Percentiles rank a stretch among this genome's conserved stretches.
Conservation (phyloP, 1,284 basidiomycete genomes). For the Tylopilus sp. region DNA sequence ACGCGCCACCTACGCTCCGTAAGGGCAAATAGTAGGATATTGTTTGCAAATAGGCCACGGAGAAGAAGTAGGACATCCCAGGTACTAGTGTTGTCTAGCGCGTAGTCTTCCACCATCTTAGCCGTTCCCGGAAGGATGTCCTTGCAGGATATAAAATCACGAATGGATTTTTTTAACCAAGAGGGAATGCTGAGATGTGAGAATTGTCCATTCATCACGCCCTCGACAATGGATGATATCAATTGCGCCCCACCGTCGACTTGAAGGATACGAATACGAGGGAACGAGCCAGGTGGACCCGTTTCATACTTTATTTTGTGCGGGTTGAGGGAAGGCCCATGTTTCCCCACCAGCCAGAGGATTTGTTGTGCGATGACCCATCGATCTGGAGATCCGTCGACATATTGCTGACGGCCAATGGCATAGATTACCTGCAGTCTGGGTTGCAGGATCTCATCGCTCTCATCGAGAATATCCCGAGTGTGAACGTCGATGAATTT, state of each 20-base stretch:
- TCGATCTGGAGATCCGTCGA: slow-evolving; percentile 59
- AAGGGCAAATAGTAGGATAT: slow-evolving; percentile 38
- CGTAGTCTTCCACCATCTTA: slow-evolving; percentile 24
- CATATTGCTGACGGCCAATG: slow-evolving; percentile 48
- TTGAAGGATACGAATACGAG: slow-evolving; percentile 46
- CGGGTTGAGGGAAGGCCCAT: slow-evolving; percentile 24
- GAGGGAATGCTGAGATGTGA: slow-evolving; percentile 25
- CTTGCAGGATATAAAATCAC: slow-evolving; percentile 30
- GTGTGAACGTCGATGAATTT: neutral
- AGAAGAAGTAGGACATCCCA: slow-evolving; percentile 49
- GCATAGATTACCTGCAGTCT: slow-evolving; percentile 57
- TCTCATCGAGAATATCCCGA: slow-evolving; percentile 56
- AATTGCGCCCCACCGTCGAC: slow-evolving; percentile 32
- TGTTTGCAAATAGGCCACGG: slow-evolving; percentile 51
- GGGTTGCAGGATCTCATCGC: slow-evolving; percentile 58
- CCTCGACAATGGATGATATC: slow-evolving; percentile 28
- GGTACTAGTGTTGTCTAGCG: slow-evolving; percentile 1
- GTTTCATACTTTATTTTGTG: slow-evolving; percentile 23
- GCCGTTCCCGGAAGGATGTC: slow-evolving; percentile 31
- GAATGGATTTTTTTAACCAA: slow-evolving; percentile 23
- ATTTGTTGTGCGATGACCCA: slow-evolving; percentile 57
- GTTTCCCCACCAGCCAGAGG: slow-evolving; percentile 36
- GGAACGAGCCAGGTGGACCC: slow-evolving; percentile 34
- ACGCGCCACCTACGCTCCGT: slow-evolving; percentile 59
- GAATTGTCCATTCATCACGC: slow-evolving; percentile 37